Evolutionary conservation across 2,329 filamentous ascomycete species (phyloP).

Genomic region (Penicillium sp.): DNA sequence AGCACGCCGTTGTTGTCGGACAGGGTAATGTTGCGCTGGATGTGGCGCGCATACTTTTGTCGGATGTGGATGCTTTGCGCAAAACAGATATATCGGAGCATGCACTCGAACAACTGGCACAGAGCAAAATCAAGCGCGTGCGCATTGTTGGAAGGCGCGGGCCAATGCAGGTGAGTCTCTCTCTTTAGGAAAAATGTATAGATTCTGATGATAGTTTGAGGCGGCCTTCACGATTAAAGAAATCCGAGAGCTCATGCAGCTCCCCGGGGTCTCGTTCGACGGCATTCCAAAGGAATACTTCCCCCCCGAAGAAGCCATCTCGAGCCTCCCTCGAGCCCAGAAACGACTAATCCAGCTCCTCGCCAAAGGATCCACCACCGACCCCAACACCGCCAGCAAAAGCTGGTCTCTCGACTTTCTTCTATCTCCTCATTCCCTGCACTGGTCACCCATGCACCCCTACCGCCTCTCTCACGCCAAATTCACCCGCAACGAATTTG

Average conservation of each 20-base stretch:
- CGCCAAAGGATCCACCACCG: slow-evolving; percentile 63
- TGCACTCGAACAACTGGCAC: slow-evolving; percentile 68
- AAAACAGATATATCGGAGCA: slow-evolving; percentile 87
- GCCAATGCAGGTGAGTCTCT: slow-evolving; percentile 67
- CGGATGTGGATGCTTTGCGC: slow-evolving; percentile 66
- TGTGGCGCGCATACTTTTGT: slow-evolving; percentile 81
- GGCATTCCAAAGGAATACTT: slow-evolving; percentile 64
- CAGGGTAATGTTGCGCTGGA: slow-evolving; percentile 97
- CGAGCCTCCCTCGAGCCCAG: slow-evolving; percentile 68
- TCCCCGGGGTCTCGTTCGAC: slow-evolving; percentile 68
- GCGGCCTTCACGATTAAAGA: slow-evolving; percentile 96
- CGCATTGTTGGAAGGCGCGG: slow-evolving; percentile 86
- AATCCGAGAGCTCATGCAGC: slow-evolving; percentile 76
- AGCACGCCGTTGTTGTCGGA: slow-evolving; percentile 83
- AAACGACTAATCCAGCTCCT: slow-evolving; percentile 78
- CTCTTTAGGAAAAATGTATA: not conserved
- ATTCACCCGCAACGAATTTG: slow-evolving; percentile 56
- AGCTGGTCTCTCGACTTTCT: slow-evolving; percentile 85
- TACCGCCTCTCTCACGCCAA: slow-evolving; percentile 59
- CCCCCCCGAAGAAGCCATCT: slow-evolving; percentile 57
- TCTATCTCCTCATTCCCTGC: slow-evolving; percentile 70
- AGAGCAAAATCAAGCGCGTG: slow-evolving; percentile 72
- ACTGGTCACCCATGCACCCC: slow-evolving; percentile 45
- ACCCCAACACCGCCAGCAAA: slow-evolving; percentile 50
- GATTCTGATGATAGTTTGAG: slow-evolving; percentile 37